Percentiles rank a stretch among this genome's conserved stretches.
These are phyloP conservation scores for Sutorius eximius DNA, from an alignment of 1,284 basidiomycete genomes.

Conservation along the genomic window DNA sequence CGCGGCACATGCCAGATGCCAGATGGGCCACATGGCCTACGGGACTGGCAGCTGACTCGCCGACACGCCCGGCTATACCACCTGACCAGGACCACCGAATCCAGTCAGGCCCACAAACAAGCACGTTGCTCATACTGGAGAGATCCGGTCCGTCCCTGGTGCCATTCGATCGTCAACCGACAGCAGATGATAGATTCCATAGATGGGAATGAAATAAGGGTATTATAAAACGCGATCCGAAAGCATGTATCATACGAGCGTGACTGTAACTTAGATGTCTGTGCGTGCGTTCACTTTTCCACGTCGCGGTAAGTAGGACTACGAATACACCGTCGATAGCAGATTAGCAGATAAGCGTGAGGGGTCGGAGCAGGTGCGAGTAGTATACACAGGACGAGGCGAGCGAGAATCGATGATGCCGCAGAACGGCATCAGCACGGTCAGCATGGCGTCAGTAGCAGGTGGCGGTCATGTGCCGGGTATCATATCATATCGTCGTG, in stretches of 20 bases:
- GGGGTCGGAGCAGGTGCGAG: constrained; percentile 2
- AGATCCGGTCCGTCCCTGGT: too few species aligned
- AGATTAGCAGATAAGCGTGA: constrained; percentile 19
- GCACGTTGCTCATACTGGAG: too few species aligned
- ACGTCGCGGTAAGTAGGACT: background rate
- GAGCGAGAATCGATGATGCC: too few species aligned
- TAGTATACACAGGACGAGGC: too few species aligned
- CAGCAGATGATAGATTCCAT: constrained; percentile 1
- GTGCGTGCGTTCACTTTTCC: constrained; percentile 6
- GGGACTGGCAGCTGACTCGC: too few species aligned
- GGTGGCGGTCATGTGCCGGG: background rate
- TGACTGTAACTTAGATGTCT: background rate
- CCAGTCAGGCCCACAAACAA: too few species aligned
- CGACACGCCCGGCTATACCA: too few species aligned
- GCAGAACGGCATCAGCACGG: background rate
- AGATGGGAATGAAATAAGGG: background rate
- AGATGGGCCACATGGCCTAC: too few species aligned
- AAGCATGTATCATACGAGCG: constrained; percentile 6
- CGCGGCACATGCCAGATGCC: too few species aligned
- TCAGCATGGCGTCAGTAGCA: constrained; percentile 1
- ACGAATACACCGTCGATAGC: constrained; percentile 23
- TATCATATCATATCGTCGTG: constrained; percentile 3
- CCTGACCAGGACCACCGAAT: too few species aligned
- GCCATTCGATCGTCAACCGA: too few species aligned
- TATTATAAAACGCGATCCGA: background rate